Evolutionary conservation across 2,329 filamentous ascomycete species (phyloP).

Genomic region (Phaeosphaeria sp.): DNA sequence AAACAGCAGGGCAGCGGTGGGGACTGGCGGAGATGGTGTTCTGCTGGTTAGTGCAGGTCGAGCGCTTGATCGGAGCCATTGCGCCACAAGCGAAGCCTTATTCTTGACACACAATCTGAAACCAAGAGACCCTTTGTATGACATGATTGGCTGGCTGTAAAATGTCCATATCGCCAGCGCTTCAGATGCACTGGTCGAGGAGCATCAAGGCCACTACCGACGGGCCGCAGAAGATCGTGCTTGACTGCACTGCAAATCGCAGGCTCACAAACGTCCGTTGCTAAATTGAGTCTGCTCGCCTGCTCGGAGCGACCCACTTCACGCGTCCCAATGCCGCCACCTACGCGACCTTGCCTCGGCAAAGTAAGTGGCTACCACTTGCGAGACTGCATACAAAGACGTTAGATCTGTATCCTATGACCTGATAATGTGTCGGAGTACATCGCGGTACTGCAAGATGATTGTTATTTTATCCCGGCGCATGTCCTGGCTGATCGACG

Average conservation of each 20-base stretch:
- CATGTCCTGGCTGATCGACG: no score
- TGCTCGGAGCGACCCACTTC: neutral
- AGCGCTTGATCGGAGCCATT: constrained; percentile 12
- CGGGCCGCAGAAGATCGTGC: constrained; percentile 33
- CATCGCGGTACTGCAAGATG: no score
- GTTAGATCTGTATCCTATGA: no score
- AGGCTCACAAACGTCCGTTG: neutral
- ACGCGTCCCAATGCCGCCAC: neutral
- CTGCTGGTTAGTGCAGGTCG: constrained; percentile 21
- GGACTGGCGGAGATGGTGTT: no score
- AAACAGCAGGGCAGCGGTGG: constrained; percentile 39
- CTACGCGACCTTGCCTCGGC: neutral
- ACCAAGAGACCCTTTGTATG: constrained; percentile 18
- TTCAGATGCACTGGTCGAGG: constrained; percentile 29
- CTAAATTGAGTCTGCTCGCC: neutral
- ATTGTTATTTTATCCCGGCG: no score
- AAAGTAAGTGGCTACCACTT: no score
- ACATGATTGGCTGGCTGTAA: constrained; percentile 29
- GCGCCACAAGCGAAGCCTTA: constrained; percentile 26
- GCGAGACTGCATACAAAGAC: no score
- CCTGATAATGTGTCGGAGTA: no score
- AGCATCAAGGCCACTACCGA: constrained; percentile 26
- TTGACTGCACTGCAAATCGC: constrained; percentile 22
- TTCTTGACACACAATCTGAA: constrained; percentile 28
- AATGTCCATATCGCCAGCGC: constrained; percentile 30